Percentiles rank a stretch among this genome's conserved stretches.
phyloP scores from a whole-genome alignment of 805 yeast genomes.

The Yamadazyma tumulicola region DNA sequence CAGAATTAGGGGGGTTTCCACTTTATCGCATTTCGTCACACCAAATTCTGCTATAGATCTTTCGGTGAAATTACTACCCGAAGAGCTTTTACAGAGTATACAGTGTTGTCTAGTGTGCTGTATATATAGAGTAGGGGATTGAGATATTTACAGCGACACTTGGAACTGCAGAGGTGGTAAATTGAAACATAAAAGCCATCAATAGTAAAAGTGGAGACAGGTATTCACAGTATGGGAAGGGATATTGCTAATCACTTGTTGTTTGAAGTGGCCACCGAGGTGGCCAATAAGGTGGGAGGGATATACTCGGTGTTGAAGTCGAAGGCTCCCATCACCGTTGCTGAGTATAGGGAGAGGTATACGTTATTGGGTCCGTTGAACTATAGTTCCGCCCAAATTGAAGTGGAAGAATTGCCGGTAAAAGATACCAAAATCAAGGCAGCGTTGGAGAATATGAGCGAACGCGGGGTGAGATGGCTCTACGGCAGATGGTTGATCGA shows the following conservation, averaged over 20 bases:
- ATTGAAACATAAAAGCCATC: no score
- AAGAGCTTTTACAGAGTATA: no score
- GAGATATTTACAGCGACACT: no score
- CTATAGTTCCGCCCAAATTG: conserved; percentile 67
- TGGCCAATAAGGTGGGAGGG: conserved; percentile 97
- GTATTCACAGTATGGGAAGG: no score
- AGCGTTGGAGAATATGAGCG: conserved; percentile 73
- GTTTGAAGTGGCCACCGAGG: conserved; percentile 95
- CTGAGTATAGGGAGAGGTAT: conserved; percentile 86
- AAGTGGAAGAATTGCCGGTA: conserved; percentile 72
- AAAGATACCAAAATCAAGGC: conserved; percentile 52
- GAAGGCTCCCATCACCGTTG: conserved; percentile 93
- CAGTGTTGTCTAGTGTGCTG: no score
- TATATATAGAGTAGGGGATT: no score
- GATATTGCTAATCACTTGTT: conserved; percentile 84
- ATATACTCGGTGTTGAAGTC: conserved; percentile 95
- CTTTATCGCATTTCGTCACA: no score
- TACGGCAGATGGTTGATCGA: conserved; percentile 97
- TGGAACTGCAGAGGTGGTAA: no score
- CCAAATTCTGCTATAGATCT: no score
- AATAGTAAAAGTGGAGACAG: no score
- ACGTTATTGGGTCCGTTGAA: conserved; percentile 84
- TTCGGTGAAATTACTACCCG: no score
- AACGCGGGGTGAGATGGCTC: conserved; percentile 75
- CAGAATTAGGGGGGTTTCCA: no score